phyloP scores from a whole-genome alignment of 2,329 filamentous ascomycete species.

The Sclerotinia glacialis region DNA sequence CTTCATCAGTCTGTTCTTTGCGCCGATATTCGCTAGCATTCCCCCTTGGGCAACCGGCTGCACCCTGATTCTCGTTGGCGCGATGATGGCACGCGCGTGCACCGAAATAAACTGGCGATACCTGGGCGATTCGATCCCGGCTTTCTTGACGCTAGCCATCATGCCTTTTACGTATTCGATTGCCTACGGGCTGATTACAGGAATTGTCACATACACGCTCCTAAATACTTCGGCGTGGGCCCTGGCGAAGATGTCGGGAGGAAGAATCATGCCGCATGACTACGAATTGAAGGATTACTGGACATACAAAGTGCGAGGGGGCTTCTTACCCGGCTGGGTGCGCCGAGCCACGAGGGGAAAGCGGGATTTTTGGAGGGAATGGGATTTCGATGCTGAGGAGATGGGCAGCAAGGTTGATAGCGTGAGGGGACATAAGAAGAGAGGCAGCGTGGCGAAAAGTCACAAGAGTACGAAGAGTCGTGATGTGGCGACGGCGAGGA shows the following conservation, averaged over 20 bases:
- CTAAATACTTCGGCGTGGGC: constrained; percentile 71
- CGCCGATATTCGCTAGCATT: constrained; percentile 85
- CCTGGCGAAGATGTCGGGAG: constrained; percentile 62
- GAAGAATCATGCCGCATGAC: constrained; percentile 70
- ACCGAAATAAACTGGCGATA: constrained; percentile 88
- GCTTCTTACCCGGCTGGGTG: constrained; percentile 73
- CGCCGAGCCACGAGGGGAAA: constrained; percentile 45
- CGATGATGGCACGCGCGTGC: constrained; percentile 77
- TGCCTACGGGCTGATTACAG: constrained; percentile 78
- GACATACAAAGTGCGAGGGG: constrained; percentile 74
- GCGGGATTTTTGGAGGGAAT: constrained; percentile 33
- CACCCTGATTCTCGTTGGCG: constrained; percentile 83
- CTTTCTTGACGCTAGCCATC: constrained; percentile 77
- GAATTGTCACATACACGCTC: constrained; percentile 72
- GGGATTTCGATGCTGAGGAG: constrained; percentile 31
- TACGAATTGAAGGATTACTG: constrained; percentile 75
- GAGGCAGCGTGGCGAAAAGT: constrained; percentile 22
- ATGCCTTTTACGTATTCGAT: constrained; percentile 93
- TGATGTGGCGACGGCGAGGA: not conserved
- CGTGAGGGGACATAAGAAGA: constrained; percentile 21
- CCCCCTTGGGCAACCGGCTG: constrained; percentile 87
- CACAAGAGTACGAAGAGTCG: constrained; percentile 18
- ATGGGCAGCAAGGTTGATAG: constrained; percentile 3
- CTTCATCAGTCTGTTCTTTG: constrained; percentile 84
- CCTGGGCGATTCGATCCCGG: constrained; percentile 77